Evolutionary conservation across 2,329 filamentous ascomycete genomes (phyloP), one percentile per base, ranked within the genome.

Genomic region (Colletotrichum eleusines): DNA sequence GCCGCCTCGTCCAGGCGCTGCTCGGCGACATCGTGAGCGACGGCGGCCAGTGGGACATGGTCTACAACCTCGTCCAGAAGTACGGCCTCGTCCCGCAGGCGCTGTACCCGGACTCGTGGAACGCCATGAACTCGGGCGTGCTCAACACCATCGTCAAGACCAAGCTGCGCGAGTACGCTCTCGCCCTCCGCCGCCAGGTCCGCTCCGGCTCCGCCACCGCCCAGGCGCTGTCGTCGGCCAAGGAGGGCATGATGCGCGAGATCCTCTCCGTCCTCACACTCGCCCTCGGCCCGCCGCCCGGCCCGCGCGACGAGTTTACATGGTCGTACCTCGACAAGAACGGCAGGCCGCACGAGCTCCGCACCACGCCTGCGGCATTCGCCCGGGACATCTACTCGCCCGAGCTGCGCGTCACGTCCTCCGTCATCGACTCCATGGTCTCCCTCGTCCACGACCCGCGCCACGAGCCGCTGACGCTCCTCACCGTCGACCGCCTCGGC

Each of bases 21-120:
- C 83, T 95, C 35, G 82, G 83, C 0, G 86, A 88, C 28, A 91
- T 94, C 0, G 90, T 96, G 5, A 88, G 87, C 9, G 94, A 97
- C 77, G 94, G 94, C 35, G 94, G 94, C 0, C 94, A 97, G 80
- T 97, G 93, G 93, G 94, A 97, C 80, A 97, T 97, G 94, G 91
- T 94, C 2, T 92, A 90, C 74, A 97, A 97, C 76, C 84, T 97
- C 12, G 93, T 97, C 6, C 82, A 89, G 54, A 97, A 97, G 82
- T 97, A 97, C 77, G 94, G 94, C 35, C 87, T 97, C n/a, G 91
- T 96, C 0, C 94, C 94, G 3, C 92, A 97, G 78, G 82, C 85
- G 0, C 81, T 97, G 2, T 97, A 96, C 78, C 94, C 94, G 0
- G 94, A 97, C 78, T 90, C 87, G 64, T 95, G 88, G 85, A 95